A percentile compares a stretch with the other conserved stretches of the same genome.
Conservation (phyloP, 805 yeast species). For the Ogataea henricii region DNA sequence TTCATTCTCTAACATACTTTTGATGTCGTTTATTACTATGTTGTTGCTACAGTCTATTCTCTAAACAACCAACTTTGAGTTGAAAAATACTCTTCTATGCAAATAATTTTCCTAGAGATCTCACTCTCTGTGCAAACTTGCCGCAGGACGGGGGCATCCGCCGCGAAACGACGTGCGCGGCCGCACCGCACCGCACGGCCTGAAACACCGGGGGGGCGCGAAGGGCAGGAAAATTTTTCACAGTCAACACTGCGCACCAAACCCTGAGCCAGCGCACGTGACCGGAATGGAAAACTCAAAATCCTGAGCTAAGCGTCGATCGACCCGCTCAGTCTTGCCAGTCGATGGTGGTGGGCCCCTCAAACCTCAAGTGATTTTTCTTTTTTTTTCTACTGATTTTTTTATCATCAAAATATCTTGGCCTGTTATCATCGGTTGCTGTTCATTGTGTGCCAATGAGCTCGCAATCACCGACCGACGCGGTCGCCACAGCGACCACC, state of each 20-base stretch:
- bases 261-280: constrained; percentile 9
- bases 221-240: constrained; percentile 36
- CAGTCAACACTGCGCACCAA: constrained; percentile 8
- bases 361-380: too few species aligned
- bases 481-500: background rate
- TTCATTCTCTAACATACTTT: constrained; percentile 16
- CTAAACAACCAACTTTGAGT: background rate
- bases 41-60: constrained; percentile 7
- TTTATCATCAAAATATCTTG: too few species aligned
- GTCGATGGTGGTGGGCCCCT: too few species aligned
- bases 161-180: background rate
- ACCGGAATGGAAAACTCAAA: background rate
- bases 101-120: constrained; percentile 5
- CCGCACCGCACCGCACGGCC: constrained; percentile 1
- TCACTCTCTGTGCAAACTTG: constrained; percentile 1
- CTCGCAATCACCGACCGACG: too few species aligned
- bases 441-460: too few species aligned
- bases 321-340: too few species aligned
- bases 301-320: background rate
- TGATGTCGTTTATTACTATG: constrained; percentile 19
- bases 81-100: constrained; percentile 8
- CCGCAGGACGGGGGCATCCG: background rate
- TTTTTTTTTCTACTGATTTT: too few species aligned
- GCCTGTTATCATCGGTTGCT: too few species aligned
- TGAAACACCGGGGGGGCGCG: background rate